Conservation (phyloP, 176 grass and related monocot species). For the Aegilops umbellulata region DNA sequence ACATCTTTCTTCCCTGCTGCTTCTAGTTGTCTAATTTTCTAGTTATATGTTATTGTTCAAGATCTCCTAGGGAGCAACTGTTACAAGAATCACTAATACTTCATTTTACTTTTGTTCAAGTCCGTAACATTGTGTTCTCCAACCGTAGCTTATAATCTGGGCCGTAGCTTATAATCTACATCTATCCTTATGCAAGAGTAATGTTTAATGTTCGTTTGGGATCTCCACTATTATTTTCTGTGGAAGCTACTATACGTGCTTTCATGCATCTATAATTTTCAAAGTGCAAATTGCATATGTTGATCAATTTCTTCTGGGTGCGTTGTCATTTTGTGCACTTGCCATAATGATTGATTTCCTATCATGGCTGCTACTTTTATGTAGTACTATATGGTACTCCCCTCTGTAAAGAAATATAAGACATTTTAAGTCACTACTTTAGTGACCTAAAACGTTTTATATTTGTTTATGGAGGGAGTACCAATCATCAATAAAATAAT, state of each 20-base stretch:
- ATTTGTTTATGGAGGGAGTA: too few relatives aligned
- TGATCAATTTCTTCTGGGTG: slow-evolving; percentile 11
- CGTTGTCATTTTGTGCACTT: background rate
- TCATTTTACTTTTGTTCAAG: background rate
- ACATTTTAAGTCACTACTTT: too few relatives aligned
- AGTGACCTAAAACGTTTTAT: too few relatives aligned
- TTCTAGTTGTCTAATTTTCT: slow-evolving; percentile 6
- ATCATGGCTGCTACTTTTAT: background rate
- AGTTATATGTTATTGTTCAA: background rate
- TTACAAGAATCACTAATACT: background rate
- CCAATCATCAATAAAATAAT: background rate
- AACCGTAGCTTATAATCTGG: background rate
- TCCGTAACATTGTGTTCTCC: slow-evolving; percentile 3
- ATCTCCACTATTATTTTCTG: background rate
- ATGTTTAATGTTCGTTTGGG: background rate
- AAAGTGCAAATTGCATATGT: background rate
- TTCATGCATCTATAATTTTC: slow-evolving; percentile 1
- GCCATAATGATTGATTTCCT: background rate
- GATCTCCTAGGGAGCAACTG: background rate
- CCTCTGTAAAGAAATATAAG: too few relatives aligned
- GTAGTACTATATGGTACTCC: background rate
- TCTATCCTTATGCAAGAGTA: background rate
- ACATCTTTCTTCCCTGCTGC: background rate
- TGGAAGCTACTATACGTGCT: background rate
- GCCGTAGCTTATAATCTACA: background rate